These are phyloP conservation scores for Arthrobotrys megalospora DNA, from an alignment of 2,329 filamentous ascomycete genomes.

Conservation along the genomic window DNA sequence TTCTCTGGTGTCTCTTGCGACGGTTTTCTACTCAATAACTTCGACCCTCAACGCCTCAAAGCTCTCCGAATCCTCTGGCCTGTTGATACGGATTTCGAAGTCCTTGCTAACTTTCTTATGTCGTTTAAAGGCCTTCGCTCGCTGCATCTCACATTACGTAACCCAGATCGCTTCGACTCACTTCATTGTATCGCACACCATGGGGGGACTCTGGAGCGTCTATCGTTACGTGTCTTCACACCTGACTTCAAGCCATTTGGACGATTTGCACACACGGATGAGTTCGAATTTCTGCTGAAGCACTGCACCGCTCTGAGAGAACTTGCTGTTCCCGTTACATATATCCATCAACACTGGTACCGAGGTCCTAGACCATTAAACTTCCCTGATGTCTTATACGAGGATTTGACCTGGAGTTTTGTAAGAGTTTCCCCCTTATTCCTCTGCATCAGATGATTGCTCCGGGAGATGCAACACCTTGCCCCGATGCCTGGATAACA, in stretches of 20 bases:
- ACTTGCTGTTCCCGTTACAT: conserved; percentile 41
- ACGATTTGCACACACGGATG: conserved; percentile 26
- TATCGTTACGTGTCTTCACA: conserved; percentile 48
- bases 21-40: conserved; percentile 36
- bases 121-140: conserved; percentile 55
- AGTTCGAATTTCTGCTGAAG: conserved; percentile 41
- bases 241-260: conserved; percentile 45
- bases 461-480: too few relatives aligned
- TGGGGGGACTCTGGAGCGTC: conserved; percentile 40
- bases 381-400: conserved; percentile 33
- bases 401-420: conserved; percentile 43
- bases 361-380: neutral
- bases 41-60: conserved; percentile 29
- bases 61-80: conserved; percentile 55
- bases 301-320: conserved; percentile 47
- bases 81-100: conserved; percentile 44
- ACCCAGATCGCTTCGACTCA: conserved; percentile 41
- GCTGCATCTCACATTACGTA: conserved; percentile 44
- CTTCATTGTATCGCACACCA: conserved; percentile 51
- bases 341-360: conserved; percentile 45
- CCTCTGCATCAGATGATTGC: neutral
- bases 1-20: conserved; percentile 52
- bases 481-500: neutral
- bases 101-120: conserved; percentile 36
- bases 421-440: conserved; percentile 17